Evolutionary conservation across 441 rosid species (phyloP), one percentile per base, ranked within the genome.

Genomic region (Pelargonium fulgidum): DNA sequence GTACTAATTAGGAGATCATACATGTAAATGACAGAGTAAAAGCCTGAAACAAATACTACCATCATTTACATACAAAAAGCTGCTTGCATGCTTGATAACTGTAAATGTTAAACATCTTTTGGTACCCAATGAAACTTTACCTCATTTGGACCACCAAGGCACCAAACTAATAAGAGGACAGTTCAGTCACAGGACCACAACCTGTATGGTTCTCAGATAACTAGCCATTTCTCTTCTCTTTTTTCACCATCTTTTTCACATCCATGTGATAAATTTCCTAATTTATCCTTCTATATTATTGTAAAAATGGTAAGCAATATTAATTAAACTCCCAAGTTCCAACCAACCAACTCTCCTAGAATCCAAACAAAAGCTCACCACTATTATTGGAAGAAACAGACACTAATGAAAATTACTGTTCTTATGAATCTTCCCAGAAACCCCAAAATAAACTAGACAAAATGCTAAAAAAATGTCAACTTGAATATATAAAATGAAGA

Each of bases 61-160:
- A 61, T 71, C 59, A 14, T 52, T 76, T 70, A 66, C 5, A 59
- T 72, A 61, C 22, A 67, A 66, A 75, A 82, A 80, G 16, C 19
- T 17, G 14, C 6, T n/a, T 52, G 59, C 59, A 14, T 14, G 59
- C 22, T 52, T 52, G 59, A 52, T 54, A 54, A 6, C 17, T 54
- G 61, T n/a, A 0, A 73, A 67, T 75, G 78, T 74, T 79, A 70
- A 76, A 76, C 70, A 70, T 54, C 77, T 70, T 56, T 48, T n/a
- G 24, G 7, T 14, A 70, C 70, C 65, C 65, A 65, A 69, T 67
- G 74, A 66, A 71, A 74, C 76, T 76, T 76, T 68, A 66, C 69
- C 78, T 62, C 56, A 68, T 59, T 72, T 65, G 82, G 85, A 81
- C 85, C 85, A 79, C 81, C 50, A 76, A 76, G 63, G 69, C 73